Base-by-base conservation (phyloP, 495 filamentous ascomycete genomes). In the Acidiella bohemica region DNA sequence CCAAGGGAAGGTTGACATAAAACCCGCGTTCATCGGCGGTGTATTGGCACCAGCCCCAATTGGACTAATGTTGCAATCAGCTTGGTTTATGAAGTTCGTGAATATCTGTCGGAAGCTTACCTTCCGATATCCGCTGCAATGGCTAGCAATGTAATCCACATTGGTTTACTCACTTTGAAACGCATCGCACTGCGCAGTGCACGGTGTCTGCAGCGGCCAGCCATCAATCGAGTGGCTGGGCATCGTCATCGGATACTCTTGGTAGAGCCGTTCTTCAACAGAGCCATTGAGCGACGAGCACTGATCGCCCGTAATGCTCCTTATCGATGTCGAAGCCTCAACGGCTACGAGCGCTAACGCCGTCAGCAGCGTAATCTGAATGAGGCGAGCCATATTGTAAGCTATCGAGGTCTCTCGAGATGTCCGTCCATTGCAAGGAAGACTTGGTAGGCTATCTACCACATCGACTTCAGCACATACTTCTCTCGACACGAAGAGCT, bases 61-160 rank as follows among this genome's bases (percentile, higher is more conserved):
- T 36, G 14, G 32, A 19, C 32, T 36, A 19, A 5, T 36, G 11
- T 5, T 6, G 16, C 6, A 6, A 14, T 33, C 6, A 11, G 30
- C 6, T 14, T 8, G 38, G n/a, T 32, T n/a, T 41, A 7, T 4
- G 26, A 26, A 18, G 6, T 14, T 18, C 26, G 23, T 18, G 4
- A 27, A 25, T 13, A 21, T 25, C 17, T 17, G 25, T 25, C 14
- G 13, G 16, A 18, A 12, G 13, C 32, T 31, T 22, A 31, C 32
- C n/a, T 44, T 44, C 36, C 22, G 11, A 32, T 44, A 44, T 6
- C 42, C 42, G 12, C 33, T 34, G 24, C 22, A 39, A 10, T 39
- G 16, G 20, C 21, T 31, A 3, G 42, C 42, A 13, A 39, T 31
- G 21, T 30, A 23, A 4, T 29, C 31, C 25, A 38, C 42, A 39